Evolutionary conservation across 805 yeast species (phyloP).

Genomic region (Starmera caribaea): DNA sequence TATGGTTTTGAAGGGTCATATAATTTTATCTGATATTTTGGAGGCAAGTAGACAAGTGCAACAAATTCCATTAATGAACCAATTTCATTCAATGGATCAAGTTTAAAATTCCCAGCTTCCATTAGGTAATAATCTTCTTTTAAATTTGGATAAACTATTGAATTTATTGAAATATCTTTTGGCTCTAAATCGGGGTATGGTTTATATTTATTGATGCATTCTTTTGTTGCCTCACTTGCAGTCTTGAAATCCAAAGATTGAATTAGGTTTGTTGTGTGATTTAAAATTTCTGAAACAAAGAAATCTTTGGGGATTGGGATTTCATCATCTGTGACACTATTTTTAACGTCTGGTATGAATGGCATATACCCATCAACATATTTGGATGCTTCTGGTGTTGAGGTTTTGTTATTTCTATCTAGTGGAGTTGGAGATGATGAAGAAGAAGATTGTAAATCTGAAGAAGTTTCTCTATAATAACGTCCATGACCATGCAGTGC

Average conservation of each 20-base stretch:
- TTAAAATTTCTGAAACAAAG: conserved; percentile 23
- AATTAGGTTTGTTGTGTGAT: conserved; percentile 5
- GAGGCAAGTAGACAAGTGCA: conserved; percentile 31
- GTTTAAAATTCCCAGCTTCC: conserved; percentile 42
- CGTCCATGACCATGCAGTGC: too few species aligned
- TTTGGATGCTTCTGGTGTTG: neutral
- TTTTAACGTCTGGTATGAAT: conserved; percentile 9
- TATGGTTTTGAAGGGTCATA: conserved; percentile 25
- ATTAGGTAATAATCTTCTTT: conserved; percentile 40
- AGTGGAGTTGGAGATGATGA: conserved; percentile 1
- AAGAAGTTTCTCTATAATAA: too few species aligned
- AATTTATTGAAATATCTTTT: conserved; percentile 15
- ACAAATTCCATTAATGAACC: conserved; percentile 38
- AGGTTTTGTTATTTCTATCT: conserved; percentile 3
- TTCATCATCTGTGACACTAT: conserved; percentile 9
- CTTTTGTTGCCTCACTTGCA: conserved; percentile 11
- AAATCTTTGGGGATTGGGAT: conserved; percentile 16
- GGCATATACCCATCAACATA: conserved; percentile 17
- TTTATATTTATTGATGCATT: conserved; percentile 16
- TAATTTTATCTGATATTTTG: conserved; percentile 21
- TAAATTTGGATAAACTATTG: conserved; percentile 33
- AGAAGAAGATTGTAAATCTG: neutral
- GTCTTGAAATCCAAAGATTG: conserved; percentile 12
- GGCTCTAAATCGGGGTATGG: conserved; percentile 19
- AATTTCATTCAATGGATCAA: conserved; percentile 57